Conservation (phyloP, 2,329 filamentous ascomycete genomes). For the Penicillium sp. region DNA sequence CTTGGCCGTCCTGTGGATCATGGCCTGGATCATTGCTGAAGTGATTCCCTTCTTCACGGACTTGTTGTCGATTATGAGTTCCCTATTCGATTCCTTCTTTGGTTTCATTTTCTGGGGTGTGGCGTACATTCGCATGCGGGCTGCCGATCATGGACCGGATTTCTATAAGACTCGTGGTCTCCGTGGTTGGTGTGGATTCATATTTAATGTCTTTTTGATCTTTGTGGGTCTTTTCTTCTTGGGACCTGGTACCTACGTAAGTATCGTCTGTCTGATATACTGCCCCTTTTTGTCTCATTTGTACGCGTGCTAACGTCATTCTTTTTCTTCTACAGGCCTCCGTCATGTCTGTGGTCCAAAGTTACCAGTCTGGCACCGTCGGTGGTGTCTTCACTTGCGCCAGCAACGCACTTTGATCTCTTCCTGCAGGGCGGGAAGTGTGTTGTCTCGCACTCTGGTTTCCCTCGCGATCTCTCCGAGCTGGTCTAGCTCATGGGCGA, state of each 20-base stretch:
- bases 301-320: conserved; percentile 14
- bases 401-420: conserved; percentile 48
- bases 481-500: neutral
- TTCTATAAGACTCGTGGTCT: conserved; percentile 51
- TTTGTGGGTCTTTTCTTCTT: conserved; percentile 80
- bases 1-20: conserved; percentile 69
- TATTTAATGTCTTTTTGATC: conserved; percentile 75
- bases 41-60: conserved; percentile 93
- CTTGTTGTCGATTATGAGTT: conserved; percentile 62
- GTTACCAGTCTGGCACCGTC: conserved; percentile 69
- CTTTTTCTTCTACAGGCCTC: conserved; percentile 42
- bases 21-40: conserved; percentile 90
- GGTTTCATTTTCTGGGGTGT: conserved; percentile 85
- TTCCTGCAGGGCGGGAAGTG: conserved; percentile 14
- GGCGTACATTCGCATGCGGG: conserved; percentile 54
- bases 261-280: conserved; percentile 25
- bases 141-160: conserved; percentile 46
- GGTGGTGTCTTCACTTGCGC: conserved; percentile 76
- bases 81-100: conserved; percentile 78
- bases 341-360: conserved; percentile 62
- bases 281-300: neutral
- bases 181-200: conserved; percentile 50
- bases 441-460: conserved; percentile 15
- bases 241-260: conserved; percentile 76
- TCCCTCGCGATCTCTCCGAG: neutral